phyloP scores from a whole-genome alignment of 2,329 filamentous ascomycete genomes.

The Colletotrichum tabaci region DNA sequence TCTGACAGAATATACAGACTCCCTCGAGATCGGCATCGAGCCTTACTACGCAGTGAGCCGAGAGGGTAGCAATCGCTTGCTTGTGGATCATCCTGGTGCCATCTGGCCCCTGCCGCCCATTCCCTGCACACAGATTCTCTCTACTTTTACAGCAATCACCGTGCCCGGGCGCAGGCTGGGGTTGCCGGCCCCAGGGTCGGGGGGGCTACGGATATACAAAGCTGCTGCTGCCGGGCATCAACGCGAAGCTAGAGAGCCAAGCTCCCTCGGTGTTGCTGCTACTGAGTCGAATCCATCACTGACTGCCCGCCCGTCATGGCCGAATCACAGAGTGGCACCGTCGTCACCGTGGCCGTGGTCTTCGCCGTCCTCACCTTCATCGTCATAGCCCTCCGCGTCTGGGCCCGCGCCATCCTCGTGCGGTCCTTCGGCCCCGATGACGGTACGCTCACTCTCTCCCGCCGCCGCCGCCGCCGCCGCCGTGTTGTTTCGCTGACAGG shows the following conservation, averaged over 20 bases:
- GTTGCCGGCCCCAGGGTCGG: slow-evolving; percentile 51
- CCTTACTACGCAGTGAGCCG: neutral
- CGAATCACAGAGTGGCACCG: slow-evolving; percentile 52
- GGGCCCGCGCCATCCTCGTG: slow-evolving; percentile 56
- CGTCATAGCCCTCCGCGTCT: slow-evolving; percentile 55
- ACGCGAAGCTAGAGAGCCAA: neutral
- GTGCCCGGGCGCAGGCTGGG: slow-evolving; percentile 12
- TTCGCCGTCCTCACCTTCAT: slow-evolving; percentile 56
- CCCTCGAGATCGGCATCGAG: neutral
- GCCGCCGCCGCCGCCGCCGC: neutral
- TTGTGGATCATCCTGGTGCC: neutral
- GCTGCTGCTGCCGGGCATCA: neutral
- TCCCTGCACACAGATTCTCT: neutral
- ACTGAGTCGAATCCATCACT: neutral
- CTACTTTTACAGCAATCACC: neutral
- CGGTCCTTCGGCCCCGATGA: slow-evolving; percentile 51
- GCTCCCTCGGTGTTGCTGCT: neutral
- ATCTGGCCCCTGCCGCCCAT: neutral
- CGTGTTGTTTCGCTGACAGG: neutral
- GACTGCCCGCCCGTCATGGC: slow-evolving; percentile 31
- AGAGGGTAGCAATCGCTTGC: neutral
- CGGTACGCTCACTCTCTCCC: slow-evolving; percentile 43
- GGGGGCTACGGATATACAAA: slow-evolving; percentile 53
- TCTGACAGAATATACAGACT: neutral
- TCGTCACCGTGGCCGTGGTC: slow-evolving; percentile 52